Conservation (phyloP, 2,329 filamentous ascomycete genomes). For the Microcyclosporella mali region DNA sequence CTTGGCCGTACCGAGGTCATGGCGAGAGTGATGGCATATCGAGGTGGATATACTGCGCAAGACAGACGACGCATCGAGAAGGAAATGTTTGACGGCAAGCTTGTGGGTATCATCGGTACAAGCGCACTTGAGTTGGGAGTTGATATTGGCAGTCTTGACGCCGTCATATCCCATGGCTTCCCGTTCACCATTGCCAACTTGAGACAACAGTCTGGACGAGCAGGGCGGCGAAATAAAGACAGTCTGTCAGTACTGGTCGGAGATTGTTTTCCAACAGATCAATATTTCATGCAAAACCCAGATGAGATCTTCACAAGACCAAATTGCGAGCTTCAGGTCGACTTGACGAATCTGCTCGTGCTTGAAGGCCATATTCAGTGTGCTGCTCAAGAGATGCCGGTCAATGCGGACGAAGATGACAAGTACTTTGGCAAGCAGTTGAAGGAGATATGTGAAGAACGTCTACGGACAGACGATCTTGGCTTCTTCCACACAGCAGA, state of each 20-base stretch:
- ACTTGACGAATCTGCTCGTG: conserved; percentile 85
- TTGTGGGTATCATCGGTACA: conserved; percentile 89
- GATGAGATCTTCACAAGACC: conserved; percentile 89
- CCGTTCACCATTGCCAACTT: conserved; percentile 93
- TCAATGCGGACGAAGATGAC: conserved; percentile 67
- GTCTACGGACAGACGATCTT: conserved; percentile 64
- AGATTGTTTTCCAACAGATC: conserved; percentile 83
- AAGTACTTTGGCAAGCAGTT: conserved; percentile 75
- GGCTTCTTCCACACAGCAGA: conserved; percentile 89
- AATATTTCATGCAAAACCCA: conserved; percentile 95
- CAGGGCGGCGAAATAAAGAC: conserved; percentile 86
- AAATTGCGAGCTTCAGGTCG: conserved; percentile 82
- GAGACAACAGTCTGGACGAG: conserved; percentile 87
- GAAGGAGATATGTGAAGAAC: conserved; percentile 62
- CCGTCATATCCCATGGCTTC: conserved; percentile 88
- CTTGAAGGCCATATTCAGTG: conserved; percentile 93
- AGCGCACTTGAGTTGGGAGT: conserved; percentile 89
- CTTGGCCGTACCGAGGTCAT: conserved; percentile 70
- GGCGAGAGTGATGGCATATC: conserved; percentile 84
- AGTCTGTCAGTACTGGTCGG: conserved; percentile 85
- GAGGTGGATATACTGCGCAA: conserved; percentile 88
- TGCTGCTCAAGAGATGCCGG: conserved; percentile 90
- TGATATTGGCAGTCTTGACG: conserved; percentile 90
- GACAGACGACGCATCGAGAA: conserved; percentile 82
- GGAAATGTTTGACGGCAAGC: conserved; percentile 94